Evolutionary conservation across 2,329 filamentous ascomycete genomes (phyloP).

Genomic region (Pseudogymnoascus sp.): DNA sequence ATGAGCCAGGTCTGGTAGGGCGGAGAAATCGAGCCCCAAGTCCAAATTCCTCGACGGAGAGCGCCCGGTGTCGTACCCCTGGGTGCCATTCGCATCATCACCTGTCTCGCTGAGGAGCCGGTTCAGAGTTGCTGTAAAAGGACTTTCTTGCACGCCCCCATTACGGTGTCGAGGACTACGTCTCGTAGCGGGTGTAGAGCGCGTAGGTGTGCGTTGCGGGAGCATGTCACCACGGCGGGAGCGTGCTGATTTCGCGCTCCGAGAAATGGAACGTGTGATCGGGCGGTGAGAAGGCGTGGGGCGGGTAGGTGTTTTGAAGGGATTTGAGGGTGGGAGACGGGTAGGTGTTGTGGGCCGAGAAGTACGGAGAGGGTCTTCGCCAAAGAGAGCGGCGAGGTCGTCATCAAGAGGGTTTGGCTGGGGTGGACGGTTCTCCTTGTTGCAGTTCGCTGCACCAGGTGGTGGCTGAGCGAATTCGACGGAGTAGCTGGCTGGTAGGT

Average conservation of each 20-base stretch:
- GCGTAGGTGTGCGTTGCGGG: conserved; percentile 21
- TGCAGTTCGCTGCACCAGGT: conserved; percentile 10
- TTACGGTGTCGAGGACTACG: conserved; percentile 23
- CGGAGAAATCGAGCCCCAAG: conserved; percentile 27
- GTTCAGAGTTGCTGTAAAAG: conserved; percentile 29
- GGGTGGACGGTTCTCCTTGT: conserved; percentile 25
- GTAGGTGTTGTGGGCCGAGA: conserved; percentile 23
- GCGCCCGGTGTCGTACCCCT: conserved; percentile 12
- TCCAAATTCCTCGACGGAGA: conserved; percentile 20
- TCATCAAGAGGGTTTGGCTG: conserved; percentile 17
- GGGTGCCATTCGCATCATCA: conserved; percentile 12
- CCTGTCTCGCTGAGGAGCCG: conserved; percentile 26
- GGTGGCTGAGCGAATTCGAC: conserved; percentile 27
- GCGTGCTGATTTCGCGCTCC: conserved; percentile 24
- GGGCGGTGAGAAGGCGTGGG: conserved; percentile 26
- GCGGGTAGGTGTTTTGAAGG: conserved; percentile 29
- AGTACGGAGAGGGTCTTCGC: conserved; percentile 23
- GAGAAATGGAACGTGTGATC: conserved; percentile 26
- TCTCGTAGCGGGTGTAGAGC: conserved; percentile 19
- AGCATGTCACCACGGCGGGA: conserved; percentile 13
- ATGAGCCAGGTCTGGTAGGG: conserved; percentile 26
- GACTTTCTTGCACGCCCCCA: conserved; percentile 25
- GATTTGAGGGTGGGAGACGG: conserved; percentile 19
- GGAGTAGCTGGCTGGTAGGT: conserved; percentile 41
- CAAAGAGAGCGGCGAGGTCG: conserved; percentile 26